Evolutionary conservation across 371 early-diverging fungal genomes (phyloP).

Genomic region (Mortierella sp.): DNA sequence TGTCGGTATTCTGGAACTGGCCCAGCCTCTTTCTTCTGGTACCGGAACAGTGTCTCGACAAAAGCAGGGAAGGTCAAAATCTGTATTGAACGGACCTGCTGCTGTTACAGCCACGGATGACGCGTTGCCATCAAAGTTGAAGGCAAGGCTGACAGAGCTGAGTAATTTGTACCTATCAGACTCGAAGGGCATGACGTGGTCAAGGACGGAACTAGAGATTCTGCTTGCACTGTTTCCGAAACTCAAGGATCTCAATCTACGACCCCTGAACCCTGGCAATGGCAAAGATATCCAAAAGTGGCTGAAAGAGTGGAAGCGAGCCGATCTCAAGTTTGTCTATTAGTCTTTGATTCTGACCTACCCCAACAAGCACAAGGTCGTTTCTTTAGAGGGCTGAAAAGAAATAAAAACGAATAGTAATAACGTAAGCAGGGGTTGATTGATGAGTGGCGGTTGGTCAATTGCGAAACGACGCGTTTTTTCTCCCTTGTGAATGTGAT

Average conservation of each 20-base stretch:
- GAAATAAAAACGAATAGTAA: too few species aligned
- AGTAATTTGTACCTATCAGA: background rate
- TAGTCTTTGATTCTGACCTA: background rate
- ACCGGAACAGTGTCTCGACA: too few species aligned
- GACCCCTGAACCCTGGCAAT: constrained; percentile 8
- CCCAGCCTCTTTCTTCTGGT: background rate
- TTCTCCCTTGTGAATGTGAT: too few species aligned
- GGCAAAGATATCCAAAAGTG: constrained; percentile 6
- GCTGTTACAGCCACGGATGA: background rate
- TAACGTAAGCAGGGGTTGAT: too few species aligned
- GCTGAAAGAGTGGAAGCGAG: constrained; percentile 7
- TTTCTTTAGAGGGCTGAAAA: background rate
- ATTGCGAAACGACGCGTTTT: too few species aligned
- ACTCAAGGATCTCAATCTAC: constrained; percentile 12
- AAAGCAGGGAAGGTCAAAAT: background rate
- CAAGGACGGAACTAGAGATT: background rate
- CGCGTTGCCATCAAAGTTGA: background rate
- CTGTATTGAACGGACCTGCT: background rate
- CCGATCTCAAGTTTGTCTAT: constrained; percentile 1
- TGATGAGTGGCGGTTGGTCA: too few species aligned
- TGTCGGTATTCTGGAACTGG: constrained; percentile 1
- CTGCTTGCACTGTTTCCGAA: constrained; percentile 3
- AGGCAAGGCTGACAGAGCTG: constrained; percentile 1
- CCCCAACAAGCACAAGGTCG: background rate
- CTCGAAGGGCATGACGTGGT: background rate